Percentiles rank a stretch among this genome's conserved stretches.
Evolutionary conservation across 1,139 yeast genomes (phyloP).

Genomic region (Meyerozyma athensensis): DNA sequence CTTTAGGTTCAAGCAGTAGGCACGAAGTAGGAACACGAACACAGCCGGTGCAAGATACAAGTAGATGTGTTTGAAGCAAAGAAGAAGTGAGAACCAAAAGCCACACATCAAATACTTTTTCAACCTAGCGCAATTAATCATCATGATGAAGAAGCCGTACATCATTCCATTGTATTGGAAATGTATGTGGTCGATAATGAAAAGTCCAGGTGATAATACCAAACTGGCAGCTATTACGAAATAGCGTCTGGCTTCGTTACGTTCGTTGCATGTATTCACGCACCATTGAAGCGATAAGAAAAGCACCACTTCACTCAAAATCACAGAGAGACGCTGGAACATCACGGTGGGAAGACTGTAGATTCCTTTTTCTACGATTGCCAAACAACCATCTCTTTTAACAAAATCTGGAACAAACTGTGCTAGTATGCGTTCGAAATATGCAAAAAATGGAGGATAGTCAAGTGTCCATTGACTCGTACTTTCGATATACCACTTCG

Average conservation of each 20-base stretch:
- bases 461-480: conserved; percentile 95
- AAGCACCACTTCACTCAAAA: conserved; percentile 67
- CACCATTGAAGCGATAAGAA: conserved; percentile 70
- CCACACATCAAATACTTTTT: conserved; percentile 61
- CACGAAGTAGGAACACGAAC: conserved; percentile 70
- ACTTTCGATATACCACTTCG: conserved; percentile 76
- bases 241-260: conserved; percentile 41
- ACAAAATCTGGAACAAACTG: conserved; percentile 66
- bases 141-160: conserved; percentile 75
- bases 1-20: conserved; percentile 53
- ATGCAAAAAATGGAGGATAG: conserved; percentile 97
- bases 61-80: conserved; percentile 93
- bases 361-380: conserved; percentile 57
- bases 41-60: conserved; percentile 93
- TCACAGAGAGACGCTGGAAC: conserved; percentile 80
- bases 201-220: conserved; percentile 81
- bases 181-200: conserved; percentile 88
- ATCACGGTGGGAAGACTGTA: conserved; percentile 76
- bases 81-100: conserved; percentile 63
- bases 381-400: conserved; percentile 71
- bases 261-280: conserved; percentile 45
- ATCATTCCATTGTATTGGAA: conserved; percentile 93
- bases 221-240: conserved; percentile 81
- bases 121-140: conserved; percentile 67
- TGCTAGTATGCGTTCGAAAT: conserved; percentile 79